Evolutionary conservation across 805 yeast genomes (phyloP).

Genomic region (Wickerhamomyces bovis): DNA sequence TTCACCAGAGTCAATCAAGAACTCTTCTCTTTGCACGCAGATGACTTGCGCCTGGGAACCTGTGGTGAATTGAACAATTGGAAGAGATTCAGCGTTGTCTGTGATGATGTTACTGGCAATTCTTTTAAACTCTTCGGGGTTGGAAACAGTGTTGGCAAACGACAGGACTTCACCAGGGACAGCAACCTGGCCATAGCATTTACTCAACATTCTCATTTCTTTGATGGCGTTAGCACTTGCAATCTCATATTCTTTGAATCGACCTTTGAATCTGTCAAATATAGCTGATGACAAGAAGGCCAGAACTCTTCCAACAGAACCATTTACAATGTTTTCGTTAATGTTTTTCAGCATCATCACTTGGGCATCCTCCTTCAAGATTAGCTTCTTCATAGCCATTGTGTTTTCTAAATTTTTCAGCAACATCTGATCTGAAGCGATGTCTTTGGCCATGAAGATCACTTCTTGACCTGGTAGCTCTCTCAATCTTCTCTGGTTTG

Average conservation of each 20-base stretch:
- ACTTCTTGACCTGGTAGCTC: slow-evolving; percentile 41
- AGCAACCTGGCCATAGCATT: slow-evolving; percentile 22
- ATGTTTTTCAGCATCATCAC: slow-evolving; percentile 88
- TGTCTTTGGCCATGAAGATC: slow-evolving; percentile 42
- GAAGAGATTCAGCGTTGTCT: slow-evolving; percentile 12
- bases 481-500: slow-evolving; percentile 53
- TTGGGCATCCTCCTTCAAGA: slow-evolving; percentile 80
- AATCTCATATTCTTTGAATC: slow-evolving; percentile 10
- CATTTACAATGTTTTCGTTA: slow-evolving; percentile 78
- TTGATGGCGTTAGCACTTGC: slow-evolving; percentile 17
- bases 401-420: slow-evolving; percentile 42
- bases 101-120: slow-evolving; percentile 1
- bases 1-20: slow-evolving; percentile 27
- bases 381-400: slow-evolving; percentile 63
- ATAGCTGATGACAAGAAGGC: slow-evolving; percentile 29
- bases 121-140: slow-evolving; percentile 14
- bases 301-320: slow-evolving; percentile 74
- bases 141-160: slow-evolving; percentile 16
- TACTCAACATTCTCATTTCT: slow-evolving; percentile 25
- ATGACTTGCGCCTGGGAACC: slow-evolving; percentile 24
- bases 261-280: slow-evolving; percentile 5
- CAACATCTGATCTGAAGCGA: slow-evolving; percentile 20
- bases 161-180: slow-evolving; percentile 24
- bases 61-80: slow-evolving; percentile 29
- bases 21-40: slow-evolving; percentile 34